Conservation (phyloP, 1,284 basidiomycete species). For the Clitocybe nebularis region DNA sequence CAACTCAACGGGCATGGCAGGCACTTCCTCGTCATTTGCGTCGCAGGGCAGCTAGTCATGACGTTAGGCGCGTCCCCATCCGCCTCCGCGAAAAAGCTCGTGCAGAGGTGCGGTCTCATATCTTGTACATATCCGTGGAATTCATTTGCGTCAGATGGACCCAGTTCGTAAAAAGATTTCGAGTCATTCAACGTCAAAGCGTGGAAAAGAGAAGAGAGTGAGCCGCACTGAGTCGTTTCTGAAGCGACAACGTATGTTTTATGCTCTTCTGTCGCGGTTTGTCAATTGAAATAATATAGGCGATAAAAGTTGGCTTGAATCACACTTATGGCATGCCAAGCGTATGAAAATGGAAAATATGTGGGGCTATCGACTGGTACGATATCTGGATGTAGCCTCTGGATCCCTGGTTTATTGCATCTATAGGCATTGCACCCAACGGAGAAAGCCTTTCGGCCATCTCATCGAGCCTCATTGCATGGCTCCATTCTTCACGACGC, state of each 20-base stretch:
- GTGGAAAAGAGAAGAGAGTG: constrained; percentile 50
- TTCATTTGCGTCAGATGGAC: constrained; percentile 76
- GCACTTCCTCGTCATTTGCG: constrained; percentile 85
- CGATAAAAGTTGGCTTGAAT: constrained; percentile 87
- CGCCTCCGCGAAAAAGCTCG: constrained; percentile 76
- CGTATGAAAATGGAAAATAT: constrained; percentile 88
- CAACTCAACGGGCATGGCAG: constrained; percentile 85
- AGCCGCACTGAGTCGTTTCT: constrained; percentile 52
- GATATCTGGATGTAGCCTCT: constrained; percentile 17
- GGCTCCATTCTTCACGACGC: constrained; percentile 85
- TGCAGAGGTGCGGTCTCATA: constrained; percentile 62
- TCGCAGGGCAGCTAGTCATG: constrained; percentile 88
- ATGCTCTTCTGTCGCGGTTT: constrained; percentile 1
- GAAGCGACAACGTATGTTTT: constrained; percentile 60
- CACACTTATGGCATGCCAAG: constrained; percentile 93
- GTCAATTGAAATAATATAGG: constrained; percentile 35
- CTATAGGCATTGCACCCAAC: constrained; percentile 72
- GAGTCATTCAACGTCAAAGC: constrained; percentile 49
- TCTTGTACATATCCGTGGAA: not conserved
- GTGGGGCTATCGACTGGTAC: constrained; percentile 85
- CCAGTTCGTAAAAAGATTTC: constrained; percentile 56
- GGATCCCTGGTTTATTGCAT: not conserved
- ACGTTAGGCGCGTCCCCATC: constrained; percentile 84
- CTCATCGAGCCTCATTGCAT: constrained; percentile 81
- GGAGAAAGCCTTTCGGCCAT: constrained; percentile 85